A percentile compares a stretch with the other conserved stretches of the same genome.
Conservation (phyloP, 352 stramenopile species). For the Phytopythium ostracodes region DNA sequence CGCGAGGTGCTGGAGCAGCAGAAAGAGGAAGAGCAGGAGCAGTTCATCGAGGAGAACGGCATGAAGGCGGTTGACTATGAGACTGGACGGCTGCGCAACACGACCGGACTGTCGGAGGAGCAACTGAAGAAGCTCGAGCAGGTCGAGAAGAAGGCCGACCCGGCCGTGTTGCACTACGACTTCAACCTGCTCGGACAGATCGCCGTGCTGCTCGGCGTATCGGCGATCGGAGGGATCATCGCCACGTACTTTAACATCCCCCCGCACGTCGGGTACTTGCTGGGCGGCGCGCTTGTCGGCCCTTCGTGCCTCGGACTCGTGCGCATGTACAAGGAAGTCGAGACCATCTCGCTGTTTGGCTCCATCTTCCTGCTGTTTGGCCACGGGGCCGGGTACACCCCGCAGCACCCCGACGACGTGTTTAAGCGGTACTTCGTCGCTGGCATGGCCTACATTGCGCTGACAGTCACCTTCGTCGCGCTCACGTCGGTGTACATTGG, state of each 20-base stretch:
- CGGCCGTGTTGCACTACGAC: conserved; percentile 83
- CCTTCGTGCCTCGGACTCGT: conserved; percentile 86
- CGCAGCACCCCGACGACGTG: conserved; percentile 57
- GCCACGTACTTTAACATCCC: conserved; percentile 86
- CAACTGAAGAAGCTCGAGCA: conserved; percentile 75
- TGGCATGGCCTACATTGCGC: conserved; percentile 67
- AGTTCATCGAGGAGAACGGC: conserved; percentile 76
- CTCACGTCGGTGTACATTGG: conserved; percentile 68
- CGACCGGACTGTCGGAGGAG: conserved; percentile 49
- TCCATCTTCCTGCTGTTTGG: conserved; percentile 93
- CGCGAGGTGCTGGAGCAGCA: conserved; percentile 72
- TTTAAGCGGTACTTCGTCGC: conserved; percentile 72
- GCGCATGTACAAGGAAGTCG: conserved; percentile 87
- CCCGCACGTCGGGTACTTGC: conserved; percentile 89
- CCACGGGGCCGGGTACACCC: conserved; percentile 74
- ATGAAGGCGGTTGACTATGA: conserved; percentile 84
- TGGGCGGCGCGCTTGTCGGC: conserved; percentile 88
- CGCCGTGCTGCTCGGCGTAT: conserved; percentile 69
- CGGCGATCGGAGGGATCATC: conserved; percentile 87
- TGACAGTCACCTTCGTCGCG: conserved; percentile 67
- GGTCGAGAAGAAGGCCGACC: conserved; percentile 78
- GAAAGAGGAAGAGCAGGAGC: conserved; percentile 70
- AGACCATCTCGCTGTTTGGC: conserved; percentile 92
- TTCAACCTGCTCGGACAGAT: conserved; percentile 85
- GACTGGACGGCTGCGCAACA: conserved; percentile 74